Evolutionary conservation across 306 rosid species (phyloP).

Genomic region (Cucumis melo): DNA sequence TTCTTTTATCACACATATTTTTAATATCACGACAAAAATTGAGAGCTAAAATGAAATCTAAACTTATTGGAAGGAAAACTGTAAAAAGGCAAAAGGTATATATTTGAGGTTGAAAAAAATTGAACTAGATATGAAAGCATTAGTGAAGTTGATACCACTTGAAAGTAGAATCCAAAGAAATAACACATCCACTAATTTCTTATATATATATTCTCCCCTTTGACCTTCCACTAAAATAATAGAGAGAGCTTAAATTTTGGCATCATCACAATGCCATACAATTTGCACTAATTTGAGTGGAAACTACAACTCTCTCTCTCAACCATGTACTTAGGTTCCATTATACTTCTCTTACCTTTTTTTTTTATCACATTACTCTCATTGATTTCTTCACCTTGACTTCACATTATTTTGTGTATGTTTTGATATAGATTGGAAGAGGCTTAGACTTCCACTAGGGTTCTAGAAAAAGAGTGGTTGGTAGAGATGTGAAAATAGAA

Average conservation of each 20-base stretch:
- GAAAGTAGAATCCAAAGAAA: neutral
- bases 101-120: neutral
- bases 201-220: neutral
- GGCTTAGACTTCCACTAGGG: neutral
- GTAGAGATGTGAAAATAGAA: neutral
- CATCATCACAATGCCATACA: neutral
- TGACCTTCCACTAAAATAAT: constrained; percentile 1
- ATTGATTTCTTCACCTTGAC: neutral
- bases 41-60: too few species aligned
- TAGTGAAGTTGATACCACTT: neutral
- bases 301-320: neutral
- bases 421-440: neutral
- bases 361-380: neutral
- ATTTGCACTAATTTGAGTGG: neutral
- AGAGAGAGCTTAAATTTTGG: neutral
- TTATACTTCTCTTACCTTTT: neutral
- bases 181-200: neutral
- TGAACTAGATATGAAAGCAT: neutral
- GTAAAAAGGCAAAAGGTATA: neutral
- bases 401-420: neutral
- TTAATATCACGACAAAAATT: too few species aligned
- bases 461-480: neutral
- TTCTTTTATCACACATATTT: too few species aligned
- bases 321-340: neutral
- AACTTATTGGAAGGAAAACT: neutral